Percentiles rank a stretch among this genome's conserved stretches.
Evolutionary conservation across 1,139 yeast species (phyloP).

Genomic region (Wickerhamiella pararugosa): DNA sequence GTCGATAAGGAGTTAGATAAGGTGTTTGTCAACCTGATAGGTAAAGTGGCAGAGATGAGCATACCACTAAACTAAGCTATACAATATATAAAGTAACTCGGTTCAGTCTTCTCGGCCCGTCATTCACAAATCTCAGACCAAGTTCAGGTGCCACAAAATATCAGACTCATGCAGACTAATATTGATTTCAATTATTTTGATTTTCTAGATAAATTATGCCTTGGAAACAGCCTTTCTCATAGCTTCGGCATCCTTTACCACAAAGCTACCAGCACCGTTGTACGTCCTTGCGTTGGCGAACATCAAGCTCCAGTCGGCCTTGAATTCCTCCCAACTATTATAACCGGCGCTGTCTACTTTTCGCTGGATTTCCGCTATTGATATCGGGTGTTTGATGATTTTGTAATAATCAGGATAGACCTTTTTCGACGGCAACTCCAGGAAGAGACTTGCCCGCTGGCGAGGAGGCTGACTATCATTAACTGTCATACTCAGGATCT

Average conservation of each 20-base stretch:
- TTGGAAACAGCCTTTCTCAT: slow-evolving; percentile 37
- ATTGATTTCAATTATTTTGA: too few species aligned
- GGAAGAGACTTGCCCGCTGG: slow-evolving; percentile 39
- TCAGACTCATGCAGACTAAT: too few species aligned
- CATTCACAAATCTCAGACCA: too few species aligned
- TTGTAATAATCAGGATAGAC: slow-evolving; percentile 80
- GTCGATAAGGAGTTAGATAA: too few species aligned
- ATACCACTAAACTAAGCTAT: too few species aligned
- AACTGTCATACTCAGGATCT: slow-evolving; percentile 13
- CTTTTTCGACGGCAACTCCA: slow-evolving; percentile 51
- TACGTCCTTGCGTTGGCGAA: slow-evolving; percentile 73
- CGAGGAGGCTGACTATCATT: slow-evolving; percentile 19
- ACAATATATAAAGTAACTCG: too few species aligned
- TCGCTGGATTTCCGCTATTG: slow-evolving; percentile 37
- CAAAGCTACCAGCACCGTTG: slow-evolving; percentile 78
- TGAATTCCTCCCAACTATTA: slow-evolving; percentile 40
- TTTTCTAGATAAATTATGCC: background rate
- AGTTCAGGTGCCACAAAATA: too few species aligned
- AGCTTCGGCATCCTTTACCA: slow-evolving; percentile 59
- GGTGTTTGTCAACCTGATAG: too few species aligned
- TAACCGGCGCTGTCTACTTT: slow-evolving; percentile 38
- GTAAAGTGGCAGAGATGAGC: too few species aligned
- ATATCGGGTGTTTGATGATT: slow-evolving; percentile 67
- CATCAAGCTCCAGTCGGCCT: slow-evolving; percentile 62
- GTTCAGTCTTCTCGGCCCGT: too few species aligned